Evolutionary conservation across 2,329 filamentous ascomycete species (phyloP).

Genomic region (Fusarium sp.): DNA sequence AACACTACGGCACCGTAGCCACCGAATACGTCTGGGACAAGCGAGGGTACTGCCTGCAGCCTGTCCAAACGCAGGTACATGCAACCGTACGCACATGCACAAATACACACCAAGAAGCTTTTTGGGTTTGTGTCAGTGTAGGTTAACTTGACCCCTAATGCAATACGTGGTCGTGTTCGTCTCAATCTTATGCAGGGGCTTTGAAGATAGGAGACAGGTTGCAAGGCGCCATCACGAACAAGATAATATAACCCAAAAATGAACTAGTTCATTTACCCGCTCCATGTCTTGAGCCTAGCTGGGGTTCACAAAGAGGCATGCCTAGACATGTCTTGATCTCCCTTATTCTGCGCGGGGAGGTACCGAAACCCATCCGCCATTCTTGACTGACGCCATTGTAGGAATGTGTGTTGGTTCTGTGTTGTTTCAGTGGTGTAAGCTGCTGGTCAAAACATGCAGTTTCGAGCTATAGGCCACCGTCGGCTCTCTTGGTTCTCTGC

Average conservation of each 20-base stretch:
- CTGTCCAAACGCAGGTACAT: slow-evolving; percentile 24
- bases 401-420: slow-evolving; percentile 12
- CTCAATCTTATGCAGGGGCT: slow-evolving; percentile 1
- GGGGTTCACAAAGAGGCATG: neutral
- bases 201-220: neutral
- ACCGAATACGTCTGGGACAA: slow-evolving; percentile 26
- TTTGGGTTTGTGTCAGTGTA: slow-evolving; percentile 3
- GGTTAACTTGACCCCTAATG: slow-evolving; percentile 3
- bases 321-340: slow-evolving; percentile 22
- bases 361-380: neutral
- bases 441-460: neutral
- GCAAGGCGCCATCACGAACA: slow-evolving; percentile 9
- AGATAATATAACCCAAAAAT: slow-evolving; percentile 10
- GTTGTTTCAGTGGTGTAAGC: slow-evolving; percentile 1
- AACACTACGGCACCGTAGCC: slow-evolving; percentile 28
- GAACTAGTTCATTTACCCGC: slow-evolving; percentile 17
- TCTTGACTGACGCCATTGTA: neutral
- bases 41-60: slow-evolving; percentile 23
- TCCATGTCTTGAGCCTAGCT: slow-evolving; percentile 21
- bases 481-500: neutral
- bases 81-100: neutral
- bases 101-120: neutral
- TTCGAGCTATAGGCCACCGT: neutral
- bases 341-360: slow-evolving; percentile 17
- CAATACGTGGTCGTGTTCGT: neutral